A percentile compares a stretch with the other conserved stretches of the same genome.
phyloP scores from a whole-genome alignment of 306 rosid species.

The Dalbergia cochinchinensis region DNA sequence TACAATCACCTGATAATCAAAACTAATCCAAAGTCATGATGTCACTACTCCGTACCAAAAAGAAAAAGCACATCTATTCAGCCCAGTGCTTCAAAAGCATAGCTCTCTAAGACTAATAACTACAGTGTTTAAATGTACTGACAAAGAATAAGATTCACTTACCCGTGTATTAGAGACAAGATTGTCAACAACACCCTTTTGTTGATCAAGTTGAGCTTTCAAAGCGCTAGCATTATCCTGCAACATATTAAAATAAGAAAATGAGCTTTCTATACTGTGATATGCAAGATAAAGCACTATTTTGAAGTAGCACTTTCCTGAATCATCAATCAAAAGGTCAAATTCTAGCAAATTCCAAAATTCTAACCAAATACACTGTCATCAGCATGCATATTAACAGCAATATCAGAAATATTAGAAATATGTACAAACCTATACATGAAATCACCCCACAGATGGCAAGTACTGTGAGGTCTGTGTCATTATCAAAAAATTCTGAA shows the following conservation, averaged over 20 bases:
- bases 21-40: slow-evolving; percentile 30
- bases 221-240: slow-evolving; percentile 96
- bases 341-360: slow-evolving; percentile 33
- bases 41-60: slow-evolving; percentile 31
- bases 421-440: slow-evolving; percentile 10
- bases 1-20: slow-evolving; percentile 10
- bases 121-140: slow-evolving; percentile 12
- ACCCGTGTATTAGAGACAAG: slow-evolving; percentile 96
- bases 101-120: slow-evolving; percentile 12
- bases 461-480: slow-evolving; percentile 32
- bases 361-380: slow-evolving; percentile 16
- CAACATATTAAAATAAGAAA: slow-evolving; percentile 40
- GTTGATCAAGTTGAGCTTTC: slow-evolving; percentile 97
- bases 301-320: slow-evolving; percentile 38
- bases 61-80: slow-evolving; percentile 30
- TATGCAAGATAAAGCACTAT: slow-evolving; percentile 30
- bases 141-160: slow-evolving; percentile 42
- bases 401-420: slow-evolving; percentile 30
- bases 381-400: slow-evolving; percentile 18
- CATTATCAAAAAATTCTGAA: slow-evolving; percentile 25
- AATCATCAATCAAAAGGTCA: slow-evolving; percentile 35
- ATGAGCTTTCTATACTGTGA: slow-evolving; percentile 19
- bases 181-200: slow-evolving; percentile 89
- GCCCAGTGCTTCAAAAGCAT: slow-evolving; percentile 7
- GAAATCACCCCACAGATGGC: slow-evolving; percentile 23